These are phyloP conservation scores for Eucalyptus virginea DNA, from an alignment of 345 rosid species.

Conservation along the genomic window DNA sequence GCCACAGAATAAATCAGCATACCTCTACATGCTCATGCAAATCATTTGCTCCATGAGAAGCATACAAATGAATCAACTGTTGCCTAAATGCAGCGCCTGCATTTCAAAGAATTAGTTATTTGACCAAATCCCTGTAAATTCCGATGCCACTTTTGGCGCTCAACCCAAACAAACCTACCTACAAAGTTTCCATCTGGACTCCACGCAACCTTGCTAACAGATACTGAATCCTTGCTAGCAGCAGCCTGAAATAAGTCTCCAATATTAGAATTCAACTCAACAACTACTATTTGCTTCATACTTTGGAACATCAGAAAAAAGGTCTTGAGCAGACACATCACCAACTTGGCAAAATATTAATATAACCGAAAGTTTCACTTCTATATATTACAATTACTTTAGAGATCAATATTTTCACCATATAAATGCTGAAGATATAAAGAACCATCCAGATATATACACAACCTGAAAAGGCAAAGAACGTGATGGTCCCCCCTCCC, in stretches of 20 bases:
- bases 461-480: constrained; percentile 58
- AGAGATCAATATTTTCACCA: background rate
- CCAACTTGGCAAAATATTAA: background rate
- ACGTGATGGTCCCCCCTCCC: constrained; percentile 51
- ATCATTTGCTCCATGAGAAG: constrained; percentile 13
- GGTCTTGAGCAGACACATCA: background rate
- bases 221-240: constrained; percentile 27
- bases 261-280: background rate
- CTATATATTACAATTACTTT: background rate
- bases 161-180: constrained; percentile 1
- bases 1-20: background rate
- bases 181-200: constrained; percentile 58
- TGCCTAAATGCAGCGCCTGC: constrained; percentile 20
- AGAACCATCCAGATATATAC: background rate
- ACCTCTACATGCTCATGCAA: constrained; percentile 11
- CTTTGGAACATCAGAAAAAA: background rate
- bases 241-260: constrained; percentile 23
- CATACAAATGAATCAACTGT: constrained; percentile 16
- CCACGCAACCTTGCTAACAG: constrained; percentile 57
- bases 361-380: background rate
- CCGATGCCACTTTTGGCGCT: background rate
- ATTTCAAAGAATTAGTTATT: background rate
- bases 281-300: background rate
- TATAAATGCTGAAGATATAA: background rate
- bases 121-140: background rate